Evolutionary conservation across 2,329 filamentous ascomycete genomes (phyloP).

Genomic region (Corynespora cassiicola): DNA sequence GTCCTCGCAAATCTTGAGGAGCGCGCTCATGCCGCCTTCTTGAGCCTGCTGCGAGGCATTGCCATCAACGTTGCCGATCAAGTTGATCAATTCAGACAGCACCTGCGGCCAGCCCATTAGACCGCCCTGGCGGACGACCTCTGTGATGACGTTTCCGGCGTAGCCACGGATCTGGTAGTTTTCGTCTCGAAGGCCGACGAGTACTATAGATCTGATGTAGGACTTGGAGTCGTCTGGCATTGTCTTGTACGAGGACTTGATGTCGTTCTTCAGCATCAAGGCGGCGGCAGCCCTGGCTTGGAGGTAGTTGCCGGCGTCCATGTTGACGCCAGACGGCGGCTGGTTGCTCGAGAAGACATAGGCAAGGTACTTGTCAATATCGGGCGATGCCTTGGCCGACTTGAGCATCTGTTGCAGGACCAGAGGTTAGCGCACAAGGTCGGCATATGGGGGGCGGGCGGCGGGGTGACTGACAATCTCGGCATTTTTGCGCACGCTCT

Average conservation of each 20-base stretch:
- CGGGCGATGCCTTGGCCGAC: conserved; percentile 85
- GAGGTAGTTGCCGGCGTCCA: conserved; percentile 69
- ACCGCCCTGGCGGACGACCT: conserved; percentile 83
- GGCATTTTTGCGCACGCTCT: conserved; percentile 83
- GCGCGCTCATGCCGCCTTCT: conserved; percentile 90
- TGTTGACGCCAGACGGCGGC: conserved; percentile 65
- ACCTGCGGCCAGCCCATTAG: conserved; percentile 91
- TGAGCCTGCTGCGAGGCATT: conserved; percentile 75
- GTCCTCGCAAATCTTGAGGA: conserved; percentile 97
- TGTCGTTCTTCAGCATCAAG: conserved; percentile 95
- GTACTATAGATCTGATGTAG: conserved; percentile 80
- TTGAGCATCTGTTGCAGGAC: conserved; percentile 77
- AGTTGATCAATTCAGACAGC: conserved; percentile 78
- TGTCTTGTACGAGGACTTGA: conserved; percentile 75
- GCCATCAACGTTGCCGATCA: conserved; percentile 76
- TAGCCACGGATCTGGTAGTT: conserved; percentile 84
- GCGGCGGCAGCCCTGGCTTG: conserved; percentile 85
- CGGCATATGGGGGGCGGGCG: conserved; percentile 7
- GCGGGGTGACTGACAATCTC: conserved; percentile 71
- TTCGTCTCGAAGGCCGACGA: conserved; percentile 80
- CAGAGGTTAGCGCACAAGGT: conserved; percentile 29
- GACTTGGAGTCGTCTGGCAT: conserved; percentile 76
- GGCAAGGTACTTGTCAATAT: conserved; percentile 96
- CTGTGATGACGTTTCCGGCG: conserved; percentile 92
- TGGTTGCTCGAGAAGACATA: conserved; percentile 82